Conservation (phyloP, 2,329 filamentous ascomycete genomes). For the Trichophyton schoenleinii region DNA sequence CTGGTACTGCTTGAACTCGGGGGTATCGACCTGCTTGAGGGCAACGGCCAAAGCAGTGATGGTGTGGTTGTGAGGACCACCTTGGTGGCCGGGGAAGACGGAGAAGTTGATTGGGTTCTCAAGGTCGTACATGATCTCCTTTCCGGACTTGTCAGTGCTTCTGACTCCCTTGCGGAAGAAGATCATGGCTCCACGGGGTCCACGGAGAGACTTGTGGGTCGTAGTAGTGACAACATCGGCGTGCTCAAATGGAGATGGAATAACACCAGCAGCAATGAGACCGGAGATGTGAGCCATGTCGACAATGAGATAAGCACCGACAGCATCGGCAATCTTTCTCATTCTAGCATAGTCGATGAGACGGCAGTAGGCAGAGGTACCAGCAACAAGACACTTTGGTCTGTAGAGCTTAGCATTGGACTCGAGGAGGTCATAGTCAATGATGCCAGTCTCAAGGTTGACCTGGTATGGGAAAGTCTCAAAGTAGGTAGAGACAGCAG, state of each 20-base stretch:
- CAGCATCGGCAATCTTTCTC: slow-evolving; percentile 79
- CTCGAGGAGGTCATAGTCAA: slow-evolving; percentile 88
- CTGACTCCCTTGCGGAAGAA: slow-evolving; percentile 93
- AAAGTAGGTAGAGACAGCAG: slow-evolving; percentile 97
- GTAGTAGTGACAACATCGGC: slow-evolving; percentile 96
- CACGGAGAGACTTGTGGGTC: slow-evolving; percentile 92
- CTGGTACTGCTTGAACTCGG: slow-evolving; percentile 89
- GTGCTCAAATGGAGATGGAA: slow-evolving; percentile 77
- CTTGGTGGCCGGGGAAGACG: slow-evolving; percentile 96
- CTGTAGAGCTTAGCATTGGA: slow-evolving; percentile 78
- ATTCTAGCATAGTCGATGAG: slow-evolving; percentile 91
- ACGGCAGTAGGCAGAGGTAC: slow-evolving; percentile 89
- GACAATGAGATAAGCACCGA: slow-evolving; percentile 81
- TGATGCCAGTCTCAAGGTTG: slow-evolving; percentile 78
- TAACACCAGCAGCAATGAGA: slow-evolving; percentile 78
- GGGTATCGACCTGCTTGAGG: slow-evolving; percentile 78
- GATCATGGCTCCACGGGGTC: slow-evolving; percentile 91
- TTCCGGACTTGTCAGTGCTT: slow-evolving; percentile 73
- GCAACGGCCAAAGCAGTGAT: slow-evolving; percentile 92
- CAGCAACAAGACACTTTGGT: slow-evolving; percentile 89
- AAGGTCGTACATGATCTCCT: slow-evolving; percentile 76
- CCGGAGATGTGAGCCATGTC: slow-evolving; percentile 98
- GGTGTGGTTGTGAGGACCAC: slow-evolving; percentile 97
- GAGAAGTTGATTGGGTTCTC: slow-evolving; percentile 90
- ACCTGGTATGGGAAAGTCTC: slow-evolving; percentile 93